phyloP scores from a whole-genome alignment of 208 protist genomes.

The Acanthamoeba castellanii region DNA sequence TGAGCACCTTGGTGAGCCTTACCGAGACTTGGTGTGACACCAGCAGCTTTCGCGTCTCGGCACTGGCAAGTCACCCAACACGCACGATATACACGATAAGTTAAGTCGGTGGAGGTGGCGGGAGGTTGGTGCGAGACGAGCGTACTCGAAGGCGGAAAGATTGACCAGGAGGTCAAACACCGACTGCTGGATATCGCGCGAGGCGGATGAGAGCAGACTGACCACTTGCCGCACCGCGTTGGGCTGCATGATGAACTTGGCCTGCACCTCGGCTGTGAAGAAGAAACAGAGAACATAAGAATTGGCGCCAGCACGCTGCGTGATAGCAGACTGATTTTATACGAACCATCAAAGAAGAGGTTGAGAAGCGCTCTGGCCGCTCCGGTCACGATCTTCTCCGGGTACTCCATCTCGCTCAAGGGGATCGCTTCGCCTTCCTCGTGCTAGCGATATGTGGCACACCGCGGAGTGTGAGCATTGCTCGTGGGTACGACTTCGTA shows the following conservation, averaged over 20 bases:
- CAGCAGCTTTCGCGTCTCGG: background rate
- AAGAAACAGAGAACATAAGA: too few relatives aligned
- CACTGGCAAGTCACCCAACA: background rate
- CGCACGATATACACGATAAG: background rate
- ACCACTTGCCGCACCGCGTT: background rate
- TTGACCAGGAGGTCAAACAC: slow-evolving; percentile 12
- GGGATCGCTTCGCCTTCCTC: slow-evolving; percentile 24
- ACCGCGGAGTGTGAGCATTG: background rate
- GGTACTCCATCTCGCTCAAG: slow-evolving; percentile 17
- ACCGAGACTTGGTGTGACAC: background rate
- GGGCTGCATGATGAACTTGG: slow-evolving; percentile 9
- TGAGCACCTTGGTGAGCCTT: background rate
- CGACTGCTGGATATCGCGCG: background rate
- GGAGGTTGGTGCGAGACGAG: background rate
- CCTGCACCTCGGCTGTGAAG: slow-evolving; percentile 1
- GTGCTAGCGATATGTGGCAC: background rate
- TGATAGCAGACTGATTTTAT: background rate
- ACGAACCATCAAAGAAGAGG: slow-evolving; percentile 21
- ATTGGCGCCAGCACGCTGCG: too few relatives aligned
- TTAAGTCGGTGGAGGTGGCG: background rate
- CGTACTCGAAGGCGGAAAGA: background rate
- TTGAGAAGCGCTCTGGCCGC: background rate
- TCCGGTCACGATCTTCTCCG: slow-evolving; percentile 10
- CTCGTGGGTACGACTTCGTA: background rate
- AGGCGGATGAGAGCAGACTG: background rate